Percentiles rank a stretch among this genome's conserved stretches.
phyloP scores from a whole-genome alignment of 1,284 basidiomycete genomes.

The Apiotrichum sp. region DNA sequence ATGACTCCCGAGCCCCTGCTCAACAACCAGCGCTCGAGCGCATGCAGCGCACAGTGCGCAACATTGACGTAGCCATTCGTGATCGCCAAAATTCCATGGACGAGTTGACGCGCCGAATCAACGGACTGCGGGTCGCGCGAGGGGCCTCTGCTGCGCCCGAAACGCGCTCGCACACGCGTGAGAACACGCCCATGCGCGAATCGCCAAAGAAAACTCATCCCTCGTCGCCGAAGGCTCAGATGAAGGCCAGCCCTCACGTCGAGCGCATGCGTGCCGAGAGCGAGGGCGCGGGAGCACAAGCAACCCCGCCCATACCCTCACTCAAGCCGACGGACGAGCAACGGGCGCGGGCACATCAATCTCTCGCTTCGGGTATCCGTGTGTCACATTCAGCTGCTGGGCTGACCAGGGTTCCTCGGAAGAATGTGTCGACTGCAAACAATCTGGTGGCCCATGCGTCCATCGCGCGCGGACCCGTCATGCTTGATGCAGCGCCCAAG shows the following conservation, averaged over 20 bases:
- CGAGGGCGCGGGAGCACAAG: not conserved
- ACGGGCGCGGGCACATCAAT: constrained; percentile 1
- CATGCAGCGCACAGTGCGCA: constrained; percentile 49
- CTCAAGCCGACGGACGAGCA: constrained; percentile 10
- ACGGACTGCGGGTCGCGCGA: constrained; percentile 28
- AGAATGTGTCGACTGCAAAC: not conserved
- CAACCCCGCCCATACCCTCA: not conserved
- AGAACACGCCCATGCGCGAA: constrained; percentile 1
- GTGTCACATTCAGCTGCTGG: not conserved
- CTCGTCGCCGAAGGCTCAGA: not conserved
- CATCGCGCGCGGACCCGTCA: constrained; percentile 14
- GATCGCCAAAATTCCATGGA: constrained; percentile 47
- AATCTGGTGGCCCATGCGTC: constrained; percentile 16
- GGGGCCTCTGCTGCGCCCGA: not conserved
- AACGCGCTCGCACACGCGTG: constrained; percentile 4
- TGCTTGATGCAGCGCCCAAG: constrained; percentile 11
- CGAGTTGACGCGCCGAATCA: constrained; percentile 46
- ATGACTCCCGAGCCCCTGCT: constrained; percentile 2
- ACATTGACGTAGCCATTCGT: constrained; percentile 48
- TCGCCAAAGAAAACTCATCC: not conserved
- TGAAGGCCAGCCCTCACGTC: not conserved
- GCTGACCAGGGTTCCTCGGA: constrained; percentile 3
- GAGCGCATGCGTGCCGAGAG: constrained; percentile 5
- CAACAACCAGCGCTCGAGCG: constrained; percentile 45
- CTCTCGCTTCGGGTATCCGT: not conserved